These are phyloP conservation scores for Spiraea crenata DNA, from an alignment of 331 rosid genomes.

Conservation along the genomic window DNA sequence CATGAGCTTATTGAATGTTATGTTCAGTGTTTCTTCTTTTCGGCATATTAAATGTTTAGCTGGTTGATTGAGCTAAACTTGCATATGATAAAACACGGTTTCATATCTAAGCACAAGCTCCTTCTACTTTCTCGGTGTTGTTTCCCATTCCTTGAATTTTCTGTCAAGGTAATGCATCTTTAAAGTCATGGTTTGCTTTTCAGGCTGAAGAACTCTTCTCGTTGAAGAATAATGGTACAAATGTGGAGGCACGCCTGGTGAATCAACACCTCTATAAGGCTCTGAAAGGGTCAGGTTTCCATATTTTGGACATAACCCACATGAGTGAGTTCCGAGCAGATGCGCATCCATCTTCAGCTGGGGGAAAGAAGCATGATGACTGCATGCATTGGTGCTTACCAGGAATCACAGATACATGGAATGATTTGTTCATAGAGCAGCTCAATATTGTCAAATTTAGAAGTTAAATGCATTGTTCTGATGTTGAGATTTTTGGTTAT, in stretches of 20 bases:
- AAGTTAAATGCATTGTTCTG: constrained; percentile 34
- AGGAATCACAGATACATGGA: constrained; percentile 93
- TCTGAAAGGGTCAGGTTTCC: constrained; percentile 56
- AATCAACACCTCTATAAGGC: constrained; percentile 67
- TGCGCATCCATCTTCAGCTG: constrained; percentile 81
- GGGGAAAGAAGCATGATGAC: constrained; percentile 85
- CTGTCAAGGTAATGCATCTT: not conserved
- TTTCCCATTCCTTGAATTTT: not conserved
- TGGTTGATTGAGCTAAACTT: not conserved
- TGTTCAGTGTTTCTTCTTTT: not conserved
- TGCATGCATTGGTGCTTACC: constrained; percentile 99
- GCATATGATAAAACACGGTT: not conserved
- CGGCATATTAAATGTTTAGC: not conserved
- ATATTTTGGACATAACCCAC: constrained; percentile 66
- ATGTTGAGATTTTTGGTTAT: constrained; percentile 5
- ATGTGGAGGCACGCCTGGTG: constrained; percentile 73
- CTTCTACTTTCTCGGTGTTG: not conserved
- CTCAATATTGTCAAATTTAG: constrained; percentile 40
- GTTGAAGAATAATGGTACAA: constrained; percentile 65
- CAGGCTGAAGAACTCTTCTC: constrained; percentile 89
- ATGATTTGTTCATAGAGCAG: constrained; percentile 68
- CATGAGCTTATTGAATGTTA: not conserved
- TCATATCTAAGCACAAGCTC: not conserved
- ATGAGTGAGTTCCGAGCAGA: constrained; percentile 92
- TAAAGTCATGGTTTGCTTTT: constrained; percentile 14